Base-by-base conservation (phyloP, 139 green algal genomes). In the Tetraselmis striata region DNA sequence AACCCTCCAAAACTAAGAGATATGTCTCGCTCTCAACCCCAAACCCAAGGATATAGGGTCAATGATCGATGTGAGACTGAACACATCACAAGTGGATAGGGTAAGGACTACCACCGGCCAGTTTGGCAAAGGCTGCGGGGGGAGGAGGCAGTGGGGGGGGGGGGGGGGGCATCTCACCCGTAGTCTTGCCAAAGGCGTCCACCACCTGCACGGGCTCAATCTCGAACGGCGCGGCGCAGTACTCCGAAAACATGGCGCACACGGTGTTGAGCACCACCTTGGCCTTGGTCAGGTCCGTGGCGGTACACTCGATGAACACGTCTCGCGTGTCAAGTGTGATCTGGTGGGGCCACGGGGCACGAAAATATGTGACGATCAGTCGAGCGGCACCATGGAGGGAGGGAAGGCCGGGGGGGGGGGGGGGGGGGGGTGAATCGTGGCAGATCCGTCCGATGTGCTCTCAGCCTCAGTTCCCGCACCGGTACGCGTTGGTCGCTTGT, bases 271-370 rank as follows among this genome's bases (percentile, higher is more conserved):
- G 88, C 76, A 97, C 93, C 28, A 97, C 89, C 81, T 97, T 94
- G 58, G 96, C 95, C 89, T 99, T 99, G 30, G 94, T 97, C 30
- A 98, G 89, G 89, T 99, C 97, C 18, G 95, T 98, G 78, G 94
- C 97, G 0, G 97, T 99, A 93, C 94, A 98, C 93, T 99, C 97
- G 67, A 99, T 97, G 88, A 99, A 98, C 27, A 99, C 92, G 84
- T 99, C 95, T 1, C 81, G 89, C 0, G 97, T 99, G 59, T 93
- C 59, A 25, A 98, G 85, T 23, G 85, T 91, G 79, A 99, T 98
- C 85, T 95, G 88, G 31, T 59, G n/a, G 1, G 5, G 29, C 59
- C n/a, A n/a, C n/a, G n/a, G n/a, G n/a, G n/a, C n/a, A n/a, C n/a
- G n/a, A n/a, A n/a, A n/a, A n/a, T n/a, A n/a, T n/a, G n/a, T n/a